phyloP scores from a whole-genome alignment of 1,284 basidiomycete species.

The Mycena sp. region DNA sequence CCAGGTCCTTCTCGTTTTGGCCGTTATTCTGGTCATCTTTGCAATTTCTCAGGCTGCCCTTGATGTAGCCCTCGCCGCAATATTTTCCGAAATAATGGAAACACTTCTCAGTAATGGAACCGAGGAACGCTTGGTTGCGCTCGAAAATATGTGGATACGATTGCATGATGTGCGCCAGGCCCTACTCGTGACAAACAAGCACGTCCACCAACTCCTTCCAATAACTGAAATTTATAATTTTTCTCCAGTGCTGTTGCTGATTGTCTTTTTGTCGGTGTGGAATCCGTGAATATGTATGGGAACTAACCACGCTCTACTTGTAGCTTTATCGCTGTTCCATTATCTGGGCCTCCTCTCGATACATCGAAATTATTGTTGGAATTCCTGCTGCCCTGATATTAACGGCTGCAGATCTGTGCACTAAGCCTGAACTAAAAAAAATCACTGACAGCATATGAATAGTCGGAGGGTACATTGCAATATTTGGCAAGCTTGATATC shows the following conservation, averaged over 20 bases:
- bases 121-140: neutral
- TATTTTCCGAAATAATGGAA: neutral
- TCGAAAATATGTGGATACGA: neutral
- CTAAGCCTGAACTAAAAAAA: neutral
- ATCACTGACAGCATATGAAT: neutral
- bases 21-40: neutral
- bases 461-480: neutral
- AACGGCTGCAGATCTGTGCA: neutral
- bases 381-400: neutral
- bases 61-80: neutral
- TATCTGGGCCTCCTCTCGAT: constrained; percentile 2
- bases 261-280: neutral
- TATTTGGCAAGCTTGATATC: neutral
- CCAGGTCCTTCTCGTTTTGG: neutral
- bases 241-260: neutral
- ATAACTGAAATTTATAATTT: too few species aligned
- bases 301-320: neutral
- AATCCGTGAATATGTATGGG: neutral
- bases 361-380: neutral
- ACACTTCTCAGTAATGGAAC: neutral
- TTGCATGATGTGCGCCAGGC: neutral
- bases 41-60: neutral
- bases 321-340: constrained; percentile 8
- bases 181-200: constrained; percentile 1
- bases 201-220: neutral